Base-by-base conservation (phyloP, 441 rosid species). In the Hura crepitans region DNA sequence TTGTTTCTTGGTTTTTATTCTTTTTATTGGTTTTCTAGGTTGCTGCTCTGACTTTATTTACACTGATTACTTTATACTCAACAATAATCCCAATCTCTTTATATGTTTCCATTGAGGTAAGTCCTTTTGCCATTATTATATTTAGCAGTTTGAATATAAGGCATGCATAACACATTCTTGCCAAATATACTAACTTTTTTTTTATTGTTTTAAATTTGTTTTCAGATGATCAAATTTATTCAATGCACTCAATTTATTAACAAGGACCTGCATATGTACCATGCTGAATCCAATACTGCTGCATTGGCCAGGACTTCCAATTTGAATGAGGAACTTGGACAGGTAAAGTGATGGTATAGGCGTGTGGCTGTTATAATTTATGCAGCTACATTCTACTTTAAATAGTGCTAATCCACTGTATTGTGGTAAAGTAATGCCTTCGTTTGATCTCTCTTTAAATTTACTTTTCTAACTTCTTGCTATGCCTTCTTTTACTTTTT, bases 311-410 rank as follows among this genome's bases (percentile, higher is more conserved):
- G 99, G 84, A 96, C 99, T 75, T 96, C 99, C 63, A 96, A 96
- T 83, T 81, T 96, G 82, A 96, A 93, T 27, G 99, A 96, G 85
- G 99, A 96, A 86, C 97, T 96, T 76, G 99, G 99, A 76, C 99
- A 96, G 94, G 99, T 96, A 82, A 85, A 10, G 23, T 74, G 31
- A 31, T 66, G 37, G 53, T 47, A 8, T 72, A 17, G 28, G 43
- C 3, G 1, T 50, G 28, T 45, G 25, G 60, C 59, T 58, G 42
- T 47, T 39, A 25, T 50, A 59, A 39, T 65, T 65, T 35, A 39
- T 43, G 43, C 43, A 3, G 12, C 0, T 13, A 50, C 35, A 25
- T 12, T 28, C 54, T 46, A 18, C 11, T 43, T 49, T 66, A 30
- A 10, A n/a, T 25, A 47, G 53, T 62, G 67, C 39, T 25, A 35